Conservation (phyloP, 805 yeast genomes). For the Kregervanrija delftensis region DNA sequence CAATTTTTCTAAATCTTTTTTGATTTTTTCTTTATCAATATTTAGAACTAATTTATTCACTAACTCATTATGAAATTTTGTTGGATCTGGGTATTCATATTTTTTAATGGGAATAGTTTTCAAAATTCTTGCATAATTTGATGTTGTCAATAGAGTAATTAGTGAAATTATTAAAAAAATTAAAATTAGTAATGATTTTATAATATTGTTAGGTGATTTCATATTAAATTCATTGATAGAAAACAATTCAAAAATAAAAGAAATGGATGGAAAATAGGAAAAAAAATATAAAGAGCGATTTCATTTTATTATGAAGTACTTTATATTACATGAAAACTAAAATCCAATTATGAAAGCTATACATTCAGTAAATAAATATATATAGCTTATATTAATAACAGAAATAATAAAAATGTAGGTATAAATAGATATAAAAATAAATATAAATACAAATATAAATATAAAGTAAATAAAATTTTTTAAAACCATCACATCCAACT, state of each 20-base stretch:
- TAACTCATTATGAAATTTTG: constrained; percentile 24
- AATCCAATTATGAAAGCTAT: too few species aligned
- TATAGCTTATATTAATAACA: too few species aligned
- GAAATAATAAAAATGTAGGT: too few species aligned
- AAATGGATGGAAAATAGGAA: too few species aligned
- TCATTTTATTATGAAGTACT: too few species aligned
- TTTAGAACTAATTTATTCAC: constrained; percentile 27
- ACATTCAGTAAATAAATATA: too few species aligned
- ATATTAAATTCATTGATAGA: too few species aligned
- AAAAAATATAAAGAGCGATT: too few species aligned
- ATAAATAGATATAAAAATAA: too few species aligned
- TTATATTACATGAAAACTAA: too few species aligned
- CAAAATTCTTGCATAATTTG: constrained; percentile 2
- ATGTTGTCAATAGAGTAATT: neutral
- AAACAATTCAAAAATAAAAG: too few species aligned
- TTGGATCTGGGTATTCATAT: constrained; percentile 49
- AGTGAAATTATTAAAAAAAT: neutral
- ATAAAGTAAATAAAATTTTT: neutral
- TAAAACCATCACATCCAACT: neutral
- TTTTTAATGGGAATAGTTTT: constrained; percentile 5
- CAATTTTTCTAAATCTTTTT: constrained; percentile 2
- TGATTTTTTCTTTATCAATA: constrained; percentile 1
- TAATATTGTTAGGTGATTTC: neutral
- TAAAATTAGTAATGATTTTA: neutral
- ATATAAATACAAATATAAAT: neutral